These are phyloP conservation scores for Stachybotrys echinatus DNA, from an alignment of 2,329 filamentous ascomycete species.

Conservation along the genomic window DNA sequence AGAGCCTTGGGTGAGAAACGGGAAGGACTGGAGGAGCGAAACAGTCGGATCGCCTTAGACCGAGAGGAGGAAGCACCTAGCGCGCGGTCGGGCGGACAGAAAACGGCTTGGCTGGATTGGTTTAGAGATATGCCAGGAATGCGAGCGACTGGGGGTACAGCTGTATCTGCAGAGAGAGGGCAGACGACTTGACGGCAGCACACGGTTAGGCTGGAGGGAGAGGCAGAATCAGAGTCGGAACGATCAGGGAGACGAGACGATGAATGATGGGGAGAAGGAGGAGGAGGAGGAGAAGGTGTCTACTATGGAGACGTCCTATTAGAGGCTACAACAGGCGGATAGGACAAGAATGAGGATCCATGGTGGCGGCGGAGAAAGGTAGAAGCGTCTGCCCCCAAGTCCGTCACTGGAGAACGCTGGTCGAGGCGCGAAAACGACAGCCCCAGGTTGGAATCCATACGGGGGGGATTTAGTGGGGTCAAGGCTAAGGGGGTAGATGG, in stretches of 20 bases:
- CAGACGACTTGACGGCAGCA: not conserved
- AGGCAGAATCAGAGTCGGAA: no score
- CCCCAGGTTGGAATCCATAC: not conserved
- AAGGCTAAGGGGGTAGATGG: not conserved
- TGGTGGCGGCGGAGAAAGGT: not conserved
- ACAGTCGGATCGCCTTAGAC: not conserved
- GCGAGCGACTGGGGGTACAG: not conserved
- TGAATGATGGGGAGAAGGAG: not conserved
- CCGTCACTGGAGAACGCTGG: not conserved
- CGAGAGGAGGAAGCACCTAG: not conserved
- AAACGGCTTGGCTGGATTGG: not conserved
- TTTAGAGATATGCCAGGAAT: not conserved
- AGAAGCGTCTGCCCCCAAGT: no score
- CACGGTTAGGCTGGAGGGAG: not conserved
- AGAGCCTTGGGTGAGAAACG: not conserved
- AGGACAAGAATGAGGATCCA: not conserved
- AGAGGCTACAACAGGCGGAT: not conserved
- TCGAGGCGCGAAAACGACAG: no score
- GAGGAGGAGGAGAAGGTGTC: not conserved
- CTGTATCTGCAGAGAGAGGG: no score
- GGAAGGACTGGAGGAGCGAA: not conserved
- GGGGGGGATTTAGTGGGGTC: not conserved
- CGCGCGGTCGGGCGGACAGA: not conserved
- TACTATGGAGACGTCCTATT: not conserved
- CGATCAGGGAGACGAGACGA: no score